Conservation (phyloP, 169 alveolate genomes). For the Cryptosporidium viatorum region DNA sequence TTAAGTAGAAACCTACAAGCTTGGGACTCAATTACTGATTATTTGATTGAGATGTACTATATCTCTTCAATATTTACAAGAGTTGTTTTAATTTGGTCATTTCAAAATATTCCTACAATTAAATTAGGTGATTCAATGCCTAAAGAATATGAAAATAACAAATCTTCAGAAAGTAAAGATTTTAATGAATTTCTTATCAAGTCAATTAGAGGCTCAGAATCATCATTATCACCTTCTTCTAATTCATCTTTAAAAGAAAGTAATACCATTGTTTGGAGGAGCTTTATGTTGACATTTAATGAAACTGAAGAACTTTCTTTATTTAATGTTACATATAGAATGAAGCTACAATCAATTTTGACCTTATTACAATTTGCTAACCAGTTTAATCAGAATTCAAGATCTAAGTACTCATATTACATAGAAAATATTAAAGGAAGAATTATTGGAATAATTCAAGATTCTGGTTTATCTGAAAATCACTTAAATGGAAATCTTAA, state of each 20-base stretch:
- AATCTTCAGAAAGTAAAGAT: background rate
- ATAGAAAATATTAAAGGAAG: background rate
- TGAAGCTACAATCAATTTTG: conserved; percentile 23
- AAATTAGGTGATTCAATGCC: background rate
- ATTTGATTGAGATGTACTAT: conserved; percentile 33
- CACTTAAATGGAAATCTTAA: background rate
- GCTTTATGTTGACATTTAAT: background rate
- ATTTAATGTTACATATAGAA: background rate
- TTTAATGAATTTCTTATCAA: background rate
- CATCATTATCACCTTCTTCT: background rate
- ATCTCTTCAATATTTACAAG: conserved; percentile 8
- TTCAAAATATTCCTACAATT: background rate
- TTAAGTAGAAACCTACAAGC: conserved; percentile 39
- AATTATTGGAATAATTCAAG: background rate
- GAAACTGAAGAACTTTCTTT: conserved; percentile 1
- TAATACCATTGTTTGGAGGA: background rate
- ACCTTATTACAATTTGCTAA: conserved; percentile 38
- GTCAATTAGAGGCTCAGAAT: background rate
- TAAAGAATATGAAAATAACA: background rate
- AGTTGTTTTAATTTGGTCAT: conserved; percentile 14
- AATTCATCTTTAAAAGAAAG: background rate
- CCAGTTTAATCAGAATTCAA: background rate
- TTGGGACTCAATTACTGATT: conserved; percentile 35
- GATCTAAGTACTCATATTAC: background rate
- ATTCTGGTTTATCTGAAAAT: background rate